These are phyloP conservation scores for Vanrija sp. DNA, from an alignment of 1,284 basidiomycete genomes.

Conservation along the genomic window DNA sequence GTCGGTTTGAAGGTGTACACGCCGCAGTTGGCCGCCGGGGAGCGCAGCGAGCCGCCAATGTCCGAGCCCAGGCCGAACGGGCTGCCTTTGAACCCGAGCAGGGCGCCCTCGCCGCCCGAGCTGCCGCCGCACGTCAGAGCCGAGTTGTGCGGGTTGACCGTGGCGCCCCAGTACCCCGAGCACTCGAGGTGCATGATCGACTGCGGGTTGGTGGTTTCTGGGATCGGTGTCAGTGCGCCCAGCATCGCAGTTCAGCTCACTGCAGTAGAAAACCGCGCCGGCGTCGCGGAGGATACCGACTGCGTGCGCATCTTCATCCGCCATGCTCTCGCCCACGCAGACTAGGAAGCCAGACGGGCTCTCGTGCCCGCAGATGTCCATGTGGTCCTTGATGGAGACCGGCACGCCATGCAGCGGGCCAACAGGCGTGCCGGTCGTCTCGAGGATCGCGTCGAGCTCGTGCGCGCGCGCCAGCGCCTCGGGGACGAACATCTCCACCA, in stretches of 20 bases:
- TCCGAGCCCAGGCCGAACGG: constrained; percentile 48
- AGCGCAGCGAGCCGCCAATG: constrained; percentile 58
- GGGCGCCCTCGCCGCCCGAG: constrained; percentile 49
- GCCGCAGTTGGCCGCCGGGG: constrained; percentile 12
- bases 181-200: constrained; percentile 21
- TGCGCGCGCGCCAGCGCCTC: constrained; percentile 57
- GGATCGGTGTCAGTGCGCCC: not conserved
- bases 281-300: constrained; percentile 14
- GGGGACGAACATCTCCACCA: constrained; percentile 66
- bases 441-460: constrained; percentile 58
- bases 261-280: constrained; percentile 15
- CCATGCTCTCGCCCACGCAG: constrained; percentile 5
- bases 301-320: constrained; percentile 16
- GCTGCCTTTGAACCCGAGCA: constrained; percentile 42
- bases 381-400: constrained; percentile 57
- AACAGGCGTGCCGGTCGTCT: constrained; percentile 52
- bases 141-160: constrained; percentile 43
- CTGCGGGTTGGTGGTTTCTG: constrained; percentile 7
- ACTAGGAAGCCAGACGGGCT: constrained; percentile 13
- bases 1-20: constrained; percentile 16
- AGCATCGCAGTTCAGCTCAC: too few relatives aligned
- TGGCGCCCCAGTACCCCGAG: constrained; percentile 29
- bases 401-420: constrained; percentile 64
- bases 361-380: constrained; percentile 44
- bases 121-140: constrained; percentile 41